A percentile compares a stretch with the other conserved stretches of the same genome.
Conservation (phyloP, 2,329 filamentous ascomycete genomes). For the Aspergillus terreus region DNA sequence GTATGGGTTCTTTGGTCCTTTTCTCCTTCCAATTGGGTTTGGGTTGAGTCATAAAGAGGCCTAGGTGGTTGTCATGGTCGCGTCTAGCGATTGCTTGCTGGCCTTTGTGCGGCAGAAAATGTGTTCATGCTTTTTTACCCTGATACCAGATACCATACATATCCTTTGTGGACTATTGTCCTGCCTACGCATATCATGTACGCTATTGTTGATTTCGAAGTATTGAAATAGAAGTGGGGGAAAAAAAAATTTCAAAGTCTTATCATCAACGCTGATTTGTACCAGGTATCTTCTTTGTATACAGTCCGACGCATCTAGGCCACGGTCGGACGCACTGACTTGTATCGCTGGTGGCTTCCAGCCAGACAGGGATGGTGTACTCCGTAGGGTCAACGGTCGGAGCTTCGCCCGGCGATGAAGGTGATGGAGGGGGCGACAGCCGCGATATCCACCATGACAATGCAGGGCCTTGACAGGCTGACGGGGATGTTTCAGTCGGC, state of each 20-base stretch:
- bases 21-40: slow-evolving; percentile 8
- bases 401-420: not conserved
- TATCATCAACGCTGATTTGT: not conserved
- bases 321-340: slow-evolving; percentile 7
- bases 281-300: not conserved
- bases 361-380: not conserved
- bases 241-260: not conserved
- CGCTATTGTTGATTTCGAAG: slow-evolving; percentile 10
- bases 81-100: slow-evolving; percentile 12
- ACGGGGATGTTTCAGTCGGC: not conserved
- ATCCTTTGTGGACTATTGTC: slow-evolving; percentile 13
- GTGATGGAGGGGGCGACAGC: not conserved
- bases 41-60: slow-evolving; percentile 11
- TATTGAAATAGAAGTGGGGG: slow-evolving; percentile 3
- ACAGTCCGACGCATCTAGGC: not conserved
- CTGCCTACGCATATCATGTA: slow-evolving; percentile 14
- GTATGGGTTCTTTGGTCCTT: slow-evolving; percentile 15
- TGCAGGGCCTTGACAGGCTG: slow-evolving; percentile 1
- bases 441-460: not conserved
- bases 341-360: not conserved
- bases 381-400: not conserved
- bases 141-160: slow-evolving; percentile 30
- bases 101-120: slow-evolving; percentile 14
- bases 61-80: slow-evolving; percentile 14
- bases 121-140: slow-evolving; percentile 7